Evolutionary conservation across 1,284 basidiomycete species (phyloP).

Genomic region (Marasmius sp.): DNA sequence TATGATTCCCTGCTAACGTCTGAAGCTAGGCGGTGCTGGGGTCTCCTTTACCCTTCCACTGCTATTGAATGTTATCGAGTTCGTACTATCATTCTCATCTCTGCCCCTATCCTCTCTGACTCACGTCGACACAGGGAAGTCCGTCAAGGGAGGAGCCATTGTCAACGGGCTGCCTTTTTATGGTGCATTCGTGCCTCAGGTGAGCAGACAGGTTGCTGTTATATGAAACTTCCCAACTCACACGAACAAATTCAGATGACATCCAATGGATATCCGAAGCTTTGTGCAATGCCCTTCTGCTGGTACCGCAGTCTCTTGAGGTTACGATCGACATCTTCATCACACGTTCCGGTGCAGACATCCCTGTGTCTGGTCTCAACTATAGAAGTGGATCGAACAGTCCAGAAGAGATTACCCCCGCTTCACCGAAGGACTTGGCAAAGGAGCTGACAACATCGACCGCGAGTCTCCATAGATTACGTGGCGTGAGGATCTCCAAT

Average conservation of each 20-base stretch:
- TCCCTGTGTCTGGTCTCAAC: background rate
- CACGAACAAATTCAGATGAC: slow-evolving; percentile 27
- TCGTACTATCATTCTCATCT: slow-evolving; percentile 11
- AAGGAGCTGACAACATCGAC: background rate
- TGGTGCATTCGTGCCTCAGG: slow-evolving; percentile 45
- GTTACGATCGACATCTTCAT: slow-evolving; percentile 38
- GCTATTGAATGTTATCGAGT: slow-evolving; percentile 43
- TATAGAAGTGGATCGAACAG: background rate
- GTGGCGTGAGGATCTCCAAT: background rate
- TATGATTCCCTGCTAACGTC: background rate
- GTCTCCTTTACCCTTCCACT: slow-evolving; percentile 50
- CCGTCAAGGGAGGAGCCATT: background rate
- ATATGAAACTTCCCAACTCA: background rate
- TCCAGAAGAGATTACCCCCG: background rate
- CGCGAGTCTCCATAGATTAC: background rate
- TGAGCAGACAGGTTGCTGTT: slow-evolving; percentile 20
- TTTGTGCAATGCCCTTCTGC: slow-evolving; percentile 29
- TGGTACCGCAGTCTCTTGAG: slow-evolving; percentile 27
- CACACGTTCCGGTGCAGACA: slow-evolving; percentile 20
- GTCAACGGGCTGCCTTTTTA: slow-evolving; percentile 27
- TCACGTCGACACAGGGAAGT: background rate
- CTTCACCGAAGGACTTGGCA: background rate
- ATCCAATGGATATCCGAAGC: slow-evolving; percentile 41
- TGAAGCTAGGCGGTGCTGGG: slow-evolving; percentile 44
- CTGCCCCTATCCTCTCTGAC: background rate